Conservation (phyloP, 257 asterid species). For the Penstemon davidsonii region DNA sequence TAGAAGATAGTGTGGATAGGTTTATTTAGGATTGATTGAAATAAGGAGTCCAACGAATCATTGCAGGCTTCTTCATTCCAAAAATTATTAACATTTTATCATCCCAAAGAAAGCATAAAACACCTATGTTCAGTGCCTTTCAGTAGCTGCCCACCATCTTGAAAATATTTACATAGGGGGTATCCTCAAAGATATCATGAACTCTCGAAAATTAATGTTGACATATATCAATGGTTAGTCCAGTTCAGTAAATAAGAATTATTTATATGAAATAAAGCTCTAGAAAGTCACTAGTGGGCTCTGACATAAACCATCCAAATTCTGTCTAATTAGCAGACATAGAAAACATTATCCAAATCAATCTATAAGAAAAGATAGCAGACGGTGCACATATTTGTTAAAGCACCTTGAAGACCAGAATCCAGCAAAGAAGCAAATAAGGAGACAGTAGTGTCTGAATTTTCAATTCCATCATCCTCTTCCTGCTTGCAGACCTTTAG, state of each 20-base stretch:
- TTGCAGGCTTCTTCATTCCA: conserved; percentile 16
- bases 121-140: neutral
- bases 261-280: conserved; percentile 4
- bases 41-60: neutral
- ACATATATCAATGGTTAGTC: neutral
- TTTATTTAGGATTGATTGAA: neutral
- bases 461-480: conserved; percentile 54
- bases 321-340: conserved; percentile 12
- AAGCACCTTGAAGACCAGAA: conserved; percentile 87
- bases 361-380: conserved; percentile 22
- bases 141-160: conserved; percentile 13
- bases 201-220: neutral
- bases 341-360: conserved; percentile 14
- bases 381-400: neutral
- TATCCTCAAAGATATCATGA: conserved; percentile 3
- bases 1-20: neutral
- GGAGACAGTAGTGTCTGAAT: conserved; percentile 63
- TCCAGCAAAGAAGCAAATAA: conserved; percentile 88
- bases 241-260: conserved; percentile 17
- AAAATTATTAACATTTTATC: conserved; percentile 11
- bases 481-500: conserved; percentile 77
- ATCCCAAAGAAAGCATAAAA: conserved; percentile 6
- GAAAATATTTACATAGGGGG: conserved; percentile 14
- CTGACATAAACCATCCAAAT: conserved; percentile 1
- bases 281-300: neutral